phyloP scores from a whole-genome alignment of 1,284 basidiomycete genomes.

The Trichosporon coremiiforme region DNA sequence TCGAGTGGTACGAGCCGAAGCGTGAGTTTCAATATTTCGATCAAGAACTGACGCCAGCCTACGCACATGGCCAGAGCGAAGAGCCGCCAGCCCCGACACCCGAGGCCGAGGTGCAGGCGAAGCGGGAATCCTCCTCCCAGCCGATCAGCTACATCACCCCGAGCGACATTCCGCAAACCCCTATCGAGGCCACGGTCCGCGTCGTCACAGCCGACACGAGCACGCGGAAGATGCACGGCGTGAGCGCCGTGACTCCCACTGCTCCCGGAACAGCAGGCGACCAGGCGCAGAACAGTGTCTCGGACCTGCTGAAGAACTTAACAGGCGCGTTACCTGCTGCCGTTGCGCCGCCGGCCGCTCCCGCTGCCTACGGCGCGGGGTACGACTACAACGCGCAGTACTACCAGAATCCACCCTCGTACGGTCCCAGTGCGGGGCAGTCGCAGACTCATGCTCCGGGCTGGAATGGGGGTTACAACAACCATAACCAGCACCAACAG shows the following conservation, averaged over 20 bases:
- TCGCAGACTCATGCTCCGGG: neutral
- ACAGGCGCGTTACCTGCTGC: constrained; percentile 1
- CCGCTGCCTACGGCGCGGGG: neutral
- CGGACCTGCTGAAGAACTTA: constrained; percentile 6
- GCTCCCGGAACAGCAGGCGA: constrained; percentile 11
- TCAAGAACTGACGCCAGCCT: constrained; percentile 3
- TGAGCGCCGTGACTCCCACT: neutral
- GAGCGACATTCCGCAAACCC: constrained; percentile 27
- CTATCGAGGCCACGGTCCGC: constrained; percentile 36
- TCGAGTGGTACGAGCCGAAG: constrained; percentile 46
- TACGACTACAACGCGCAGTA: constrained; percentile 19
- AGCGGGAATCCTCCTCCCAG: constrained; percentile 41
- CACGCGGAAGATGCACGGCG: constrained; percentile 24
- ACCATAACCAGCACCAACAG: constrained; percentile 1
- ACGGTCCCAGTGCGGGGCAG: neutral
- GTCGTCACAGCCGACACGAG: constrained; percentile 24
- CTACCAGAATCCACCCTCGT: constrained; percentile 3
- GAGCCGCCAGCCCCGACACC: constrained; percentile 22
- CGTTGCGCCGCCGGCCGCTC: neutral
- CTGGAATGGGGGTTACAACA: neutral
- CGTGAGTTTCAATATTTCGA: constrained; percentile 17
- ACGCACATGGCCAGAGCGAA: neutral
- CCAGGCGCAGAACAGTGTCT: constrained; percentile 12
- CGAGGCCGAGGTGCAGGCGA: constrained; percentile 40
- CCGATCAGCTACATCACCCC: constrained; percentile 33